A percentile compares a stretch with the other conserved stretches of the same genome.
Evolutionary conservation across 148 eudicot genomes (phyloP).

Genomic region (Rheum nobile): DNA sequence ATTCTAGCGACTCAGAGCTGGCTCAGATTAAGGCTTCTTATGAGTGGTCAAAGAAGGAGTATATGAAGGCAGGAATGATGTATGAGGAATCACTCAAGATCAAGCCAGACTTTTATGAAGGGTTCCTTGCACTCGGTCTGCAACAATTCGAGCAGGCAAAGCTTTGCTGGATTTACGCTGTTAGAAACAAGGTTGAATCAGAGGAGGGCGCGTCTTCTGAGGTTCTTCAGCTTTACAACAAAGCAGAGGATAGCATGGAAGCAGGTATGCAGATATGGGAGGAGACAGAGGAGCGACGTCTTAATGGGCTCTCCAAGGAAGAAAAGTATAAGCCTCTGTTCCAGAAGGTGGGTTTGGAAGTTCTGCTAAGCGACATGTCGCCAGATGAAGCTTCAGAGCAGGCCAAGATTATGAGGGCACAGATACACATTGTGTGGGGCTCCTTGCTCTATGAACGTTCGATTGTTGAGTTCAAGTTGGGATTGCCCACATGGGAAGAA

Average conservation of each 20-base stretch:
- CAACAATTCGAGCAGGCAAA: conserved; percentile 90
- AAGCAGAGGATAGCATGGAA: conserved; percentile 93
- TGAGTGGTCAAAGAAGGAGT: conserved; percentile 80
- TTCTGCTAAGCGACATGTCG: conserved; percentile 43
- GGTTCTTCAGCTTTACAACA: conserved; percentile 59
- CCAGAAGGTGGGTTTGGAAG: conserved; percentile 59
- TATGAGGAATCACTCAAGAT: conserved; percentile 68
- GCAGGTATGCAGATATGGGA: conserved; percentile 97
- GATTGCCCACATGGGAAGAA: conserved; percentile 83
- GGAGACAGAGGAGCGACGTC: conserved; percentile 75
- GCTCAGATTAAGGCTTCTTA: conserved; percentile 45
- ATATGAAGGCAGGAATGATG: conserved; percentile 43
- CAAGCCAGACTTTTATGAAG: conserved; percentile 86
- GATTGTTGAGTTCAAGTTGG: conserved; percentile 73
- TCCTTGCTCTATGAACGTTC: conserved; percentile 90
- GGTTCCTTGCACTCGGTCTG: conserved; percentile 75
- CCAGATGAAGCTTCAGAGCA: conserved; percentile 67
- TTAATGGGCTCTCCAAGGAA: conserved; percentile 68
- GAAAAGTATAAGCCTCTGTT: conserved; percentile 55
- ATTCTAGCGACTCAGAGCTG: conserved; percentile 30
- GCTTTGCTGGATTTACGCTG: conserved; percentile 63
- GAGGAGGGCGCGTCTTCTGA: conserved; percentile 35
- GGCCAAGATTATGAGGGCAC: conserved; percentile 64
- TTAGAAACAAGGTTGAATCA: conserved; percentile 33
- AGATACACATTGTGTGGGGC: conserved; percentile 86